Conservation (phyloP, 192 early-diverging fungal species). For the Backusella tarrabulga region DNA sequence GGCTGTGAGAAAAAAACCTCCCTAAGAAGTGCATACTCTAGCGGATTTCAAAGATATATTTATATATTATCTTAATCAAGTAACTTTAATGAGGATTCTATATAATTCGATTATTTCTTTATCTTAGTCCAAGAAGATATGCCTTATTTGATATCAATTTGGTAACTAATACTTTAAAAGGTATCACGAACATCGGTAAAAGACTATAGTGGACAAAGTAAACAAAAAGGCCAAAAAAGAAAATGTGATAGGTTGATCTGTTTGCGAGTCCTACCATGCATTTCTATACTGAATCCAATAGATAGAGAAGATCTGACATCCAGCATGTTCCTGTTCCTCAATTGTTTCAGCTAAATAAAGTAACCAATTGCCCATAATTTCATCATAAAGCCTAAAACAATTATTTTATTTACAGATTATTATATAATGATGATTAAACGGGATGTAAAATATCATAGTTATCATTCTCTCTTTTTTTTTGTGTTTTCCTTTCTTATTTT, state of each 20-base stretch:
- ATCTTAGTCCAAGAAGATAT: neutral
- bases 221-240: neutral
- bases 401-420: neutral
- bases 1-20: neutral
- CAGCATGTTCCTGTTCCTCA: neutral
- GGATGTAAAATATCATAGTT: neutral
- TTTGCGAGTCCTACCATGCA: neutral
- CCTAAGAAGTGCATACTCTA: neutral
- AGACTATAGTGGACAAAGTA: neutral
- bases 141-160: neutral
- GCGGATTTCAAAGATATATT: neutral
- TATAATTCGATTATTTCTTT: neutral
- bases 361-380: neutral
- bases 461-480: neutral
- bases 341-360: neutral
- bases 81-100: neutral
- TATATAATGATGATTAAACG: neutral
- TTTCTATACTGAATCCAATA: neutral
- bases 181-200: neutral
- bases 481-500: neutral
- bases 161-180: neutral
- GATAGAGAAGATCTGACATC: constrained; percentile 1
- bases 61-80: neutral
- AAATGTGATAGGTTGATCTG: neutral
- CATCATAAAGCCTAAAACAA: neutral